phyloP scores from a whole-genome alignment of 345 rosid genomes.

The Lagerstroemia speciosa region DNA sequence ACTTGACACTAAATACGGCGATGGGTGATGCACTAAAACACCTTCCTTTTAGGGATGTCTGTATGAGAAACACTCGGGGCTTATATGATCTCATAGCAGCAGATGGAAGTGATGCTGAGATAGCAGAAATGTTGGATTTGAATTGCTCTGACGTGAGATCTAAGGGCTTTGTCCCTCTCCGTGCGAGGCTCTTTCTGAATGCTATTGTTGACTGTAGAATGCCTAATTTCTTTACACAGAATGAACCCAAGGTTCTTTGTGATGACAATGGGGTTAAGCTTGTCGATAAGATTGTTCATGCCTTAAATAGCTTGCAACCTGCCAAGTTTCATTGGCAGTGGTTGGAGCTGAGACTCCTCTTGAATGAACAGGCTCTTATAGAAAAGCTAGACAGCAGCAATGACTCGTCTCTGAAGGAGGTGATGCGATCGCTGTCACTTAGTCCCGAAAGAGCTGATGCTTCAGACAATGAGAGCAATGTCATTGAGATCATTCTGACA shows the following conservation, averaged over 20 bases:
- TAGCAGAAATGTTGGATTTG: conserved; percentile 59
- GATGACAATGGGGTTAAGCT: conserved; percentile 59
- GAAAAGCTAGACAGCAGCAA: conserved; percentile 80
- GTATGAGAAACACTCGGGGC: conserved; percentile 73
- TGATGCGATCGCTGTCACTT: conserved; percentile 65
- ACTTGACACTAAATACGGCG: conserved; percentile 69
- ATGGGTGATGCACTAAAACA: conserved; percentile 72
- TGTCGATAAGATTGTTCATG: conserved; percentile 68
- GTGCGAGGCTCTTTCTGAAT: conserved; percentile 85
- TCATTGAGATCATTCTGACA: conserved; percentile 79
- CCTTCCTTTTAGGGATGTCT: conserved; percentile 84
- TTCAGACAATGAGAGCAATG: conserved; percentile 84
- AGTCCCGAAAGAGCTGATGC: conserved; percentile 61
- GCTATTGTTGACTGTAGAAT: conserved; percentile 75
- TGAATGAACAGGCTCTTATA: conserved; percentile 86
- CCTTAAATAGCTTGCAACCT: conserved; percentile 80
- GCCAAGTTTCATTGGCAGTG: conserved; percentile 99
- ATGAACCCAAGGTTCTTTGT: conserved; percentile 41
- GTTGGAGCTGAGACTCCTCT: conserved; percentile 94
- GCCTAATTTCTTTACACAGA: conserved; percentile 41
- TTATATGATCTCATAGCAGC: conserved; percentile 80
- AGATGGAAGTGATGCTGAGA: conserved; percentile 81
- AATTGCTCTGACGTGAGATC: conserved; percentile 63
- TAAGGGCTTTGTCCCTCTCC: conserved; percentile 79
- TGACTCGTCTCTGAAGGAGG: conserved; percentile 51